Evolutionary conservation across 192 early-diverging fungal genomes (phyloP), one percentile per base, ranked within the genome.

Genomic region (Lobosporangium transversale): DNA sequence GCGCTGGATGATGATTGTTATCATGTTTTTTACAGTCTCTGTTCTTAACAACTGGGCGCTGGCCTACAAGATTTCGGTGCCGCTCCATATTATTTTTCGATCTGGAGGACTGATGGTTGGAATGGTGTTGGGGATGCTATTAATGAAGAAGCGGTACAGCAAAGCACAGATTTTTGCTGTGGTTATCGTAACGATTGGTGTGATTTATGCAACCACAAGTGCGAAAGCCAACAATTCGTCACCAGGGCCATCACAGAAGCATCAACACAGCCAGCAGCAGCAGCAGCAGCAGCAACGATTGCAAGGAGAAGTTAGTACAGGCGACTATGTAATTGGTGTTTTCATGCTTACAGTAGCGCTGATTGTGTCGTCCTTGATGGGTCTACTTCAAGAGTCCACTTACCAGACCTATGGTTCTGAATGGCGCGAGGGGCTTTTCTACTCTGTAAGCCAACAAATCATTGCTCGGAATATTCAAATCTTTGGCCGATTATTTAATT

Each of bases 361-460:
- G 65, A 71, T 93, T 18, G 58, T 95, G 17, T 92, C 94, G 0
- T 91, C 91, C 32, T 57, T 93, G 17, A 86, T 97, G 62, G 95
- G 95, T 0, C 81, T 95, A 54, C 88, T 88, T 54, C 95, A 97
- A 68, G 94, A 97, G 64, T 33, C 81, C 0, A 94, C 92, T 17
- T 95, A 95, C 62, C 63, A 79, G 12, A 87, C 82, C 44, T 95
- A 93, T 49, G 91, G 93, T 18, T 86, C 89, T 29, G 85, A 90
- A 50, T 97, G 95, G 95, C 84, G 88, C 18, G 95, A 97, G 70
- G 94, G 92, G 0, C 79, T 97, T 20, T 97, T 97, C 70, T 97
- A 97, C 59, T 90, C 87, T 6, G 87, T 88, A 79, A 68, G 80
- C 54, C 12, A 12, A 21, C 5, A n/a, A 9, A 4, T 8, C 4